Evolutionary conservation across 352 stramenopile species (phyloP).

Genomic region (Chrysophaeum taylorii): DNA sequence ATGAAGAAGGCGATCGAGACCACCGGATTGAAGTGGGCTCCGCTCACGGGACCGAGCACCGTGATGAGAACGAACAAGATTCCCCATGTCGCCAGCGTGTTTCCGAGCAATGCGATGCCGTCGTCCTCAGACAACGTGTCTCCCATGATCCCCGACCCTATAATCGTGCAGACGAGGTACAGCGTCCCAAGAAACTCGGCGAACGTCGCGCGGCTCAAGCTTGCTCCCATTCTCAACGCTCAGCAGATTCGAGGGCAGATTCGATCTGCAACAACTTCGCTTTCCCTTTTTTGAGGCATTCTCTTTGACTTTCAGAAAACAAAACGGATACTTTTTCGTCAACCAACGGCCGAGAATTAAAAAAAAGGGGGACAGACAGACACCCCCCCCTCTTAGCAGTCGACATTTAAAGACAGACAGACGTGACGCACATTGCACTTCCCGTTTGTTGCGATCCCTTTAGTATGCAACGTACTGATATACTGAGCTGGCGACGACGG

Average conservation of each 20-base stretch:
- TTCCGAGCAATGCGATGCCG: slow-evolving; percentile 24
- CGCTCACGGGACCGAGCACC: slow-evolving; percentile 22
- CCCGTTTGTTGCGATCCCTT: too few species aligned
- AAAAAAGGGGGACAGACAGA: too few species aligned
- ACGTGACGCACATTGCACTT: too few species aligned
- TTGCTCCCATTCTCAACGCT: neutral
- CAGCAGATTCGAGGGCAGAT: neutral
- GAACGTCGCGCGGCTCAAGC: slow-evolving; percentile 17
- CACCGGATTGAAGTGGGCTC: slow-evolving; percentile 30
- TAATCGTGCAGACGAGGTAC: slow-evolving; percentile 23
- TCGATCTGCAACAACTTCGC: too few species aligned
- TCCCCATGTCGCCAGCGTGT: slow-evolving; percentile 24
- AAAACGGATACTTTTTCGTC: too few species aligned
- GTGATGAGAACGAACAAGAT: slow-evolving; percentile 28
- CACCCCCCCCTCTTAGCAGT: too few species aligned
- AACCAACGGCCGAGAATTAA: too few species aligned
- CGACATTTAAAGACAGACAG: too few species aligned
- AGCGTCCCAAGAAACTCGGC: slow-evolving; percentile 22
- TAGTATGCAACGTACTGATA: too few species aligned
- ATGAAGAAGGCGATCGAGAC: slow-evolving; percentile 21
- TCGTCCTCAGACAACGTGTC: slow-evolving; percentile 21
- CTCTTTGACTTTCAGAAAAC: too few species aligned
- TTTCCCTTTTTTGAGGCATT: too few species aligned
- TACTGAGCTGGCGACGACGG: too few species aligned
- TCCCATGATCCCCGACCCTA: slow-evolving; percentile 23